A percentile compares a stretch with the other conserved stretches of the same genome.
phyloP scores from a whole-genome alignment of 2,329 filamentous ascomycete species.

The Atkinsonella hypoxylon region DNA sequence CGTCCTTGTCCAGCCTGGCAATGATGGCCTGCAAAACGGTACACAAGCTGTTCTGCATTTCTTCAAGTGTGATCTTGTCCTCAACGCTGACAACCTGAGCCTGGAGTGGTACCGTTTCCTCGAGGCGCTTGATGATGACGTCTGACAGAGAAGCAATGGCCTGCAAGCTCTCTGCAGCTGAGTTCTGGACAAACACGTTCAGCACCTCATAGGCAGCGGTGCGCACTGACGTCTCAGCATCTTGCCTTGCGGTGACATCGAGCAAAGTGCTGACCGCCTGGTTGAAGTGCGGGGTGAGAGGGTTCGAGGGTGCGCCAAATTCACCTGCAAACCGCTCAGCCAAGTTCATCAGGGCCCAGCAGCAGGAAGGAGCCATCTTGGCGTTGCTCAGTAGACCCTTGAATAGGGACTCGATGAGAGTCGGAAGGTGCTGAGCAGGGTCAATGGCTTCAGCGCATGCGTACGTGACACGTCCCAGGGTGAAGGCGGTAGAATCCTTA shows the following conservation, averaged over 20 bases:
- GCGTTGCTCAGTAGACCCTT: conserved; percentile 78
- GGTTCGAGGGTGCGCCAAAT: conserved; percentile 62
- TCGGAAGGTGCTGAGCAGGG: conserved; percentile 66
- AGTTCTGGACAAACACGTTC: conserved; percentile 84
- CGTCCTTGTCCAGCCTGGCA: conserved; percentile 80
- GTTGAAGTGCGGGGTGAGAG: conserved; percentile 85
- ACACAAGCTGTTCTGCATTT: conserved; percentile 93
- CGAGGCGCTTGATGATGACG: conserved; percentile 80
- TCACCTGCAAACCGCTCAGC: conserved; percentile 92
- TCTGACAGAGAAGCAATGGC: conserved; percentile 74
- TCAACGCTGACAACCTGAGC: conserved; percentile 92
- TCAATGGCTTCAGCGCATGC: conserved; percentile 87
- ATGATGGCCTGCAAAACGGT: conserved; percentile 89
- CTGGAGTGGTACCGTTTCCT: conserved; percentile 82
- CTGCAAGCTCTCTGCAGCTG: conserved; percentile 72
- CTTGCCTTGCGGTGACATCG: conserved; percentile 68
- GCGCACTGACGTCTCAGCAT: conserved; percentile 77
- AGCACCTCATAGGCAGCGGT: conserved; percentile 96
- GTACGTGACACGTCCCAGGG: conserved; percentile 91
- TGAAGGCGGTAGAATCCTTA: conserved; percentile 91
- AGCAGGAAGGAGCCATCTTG: conserved; percentile 97
- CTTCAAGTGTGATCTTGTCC: conserved; percentile 88
- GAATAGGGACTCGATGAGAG: conserved; percentile 81
- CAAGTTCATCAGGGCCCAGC: conserved; percentile 97
- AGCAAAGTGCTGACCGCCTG: conserved; percentile 79